Evolutionary conservation across 305 asterid species (phyloP), one percentile per base, ranked within the genome.

Genomic region (Fraxinus platypoda): DNA sequence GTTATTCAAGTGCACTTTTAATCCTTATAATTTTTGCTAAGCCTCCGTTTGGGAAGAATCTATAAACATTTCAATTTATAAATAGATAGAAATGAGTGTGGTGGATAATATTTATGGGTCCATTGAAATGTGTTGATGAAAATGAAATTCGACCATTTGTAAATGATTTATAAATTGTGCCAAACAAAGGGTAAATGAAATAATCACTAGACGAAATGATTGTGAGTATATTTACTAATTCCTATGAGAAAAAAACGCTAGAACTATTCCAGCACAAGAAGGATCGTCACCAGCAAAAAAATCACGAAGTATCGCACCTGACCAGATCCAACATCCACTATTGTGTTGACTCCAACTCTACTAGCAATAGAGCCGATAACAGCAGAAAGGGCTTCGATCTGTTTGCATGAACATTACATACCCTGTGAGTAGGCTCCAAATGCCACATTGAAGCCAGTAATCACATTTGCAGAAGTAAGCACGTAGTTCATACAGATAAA

Each of bases 301-400:
- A 80, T 78, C 38, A 54, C 78, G 64, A 78, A 81, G 62, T 25
- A 34, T 54, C 88, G 64, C 81, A 90, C 98, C 98, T 95, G 98
- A 79, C 98, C 98, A 70, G 98, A 90, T 75, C 98, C 98, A 81
- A 93, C 97, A 85, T 95, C 98, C 75, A 93, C 88, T 72, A 95
- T 38, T 49, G 92, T 88, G 59, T 46, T 66, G 38, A 91, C 89
- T 72, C 93, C 97, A 86, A 88, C 91, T 84, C 85, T 85, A 85
- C 82, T 81, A 81, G 97, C 91, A 82, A 91, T 54, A 62, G 90
- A 90, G 83, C 85, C 78, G 41, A 93, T 85, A 83, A 95, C 90
- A 75, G 93, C 91, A 84, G 95, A 94, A 86, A 95, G 94, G 73
- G 86, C 86, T 90, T 91, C 92, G 68, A 92, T 89, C 98, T 95